Evolutionary conservation across 805 yeast species (phyloP).

Genomic region (Jamesozyma gamospora): DNA sequence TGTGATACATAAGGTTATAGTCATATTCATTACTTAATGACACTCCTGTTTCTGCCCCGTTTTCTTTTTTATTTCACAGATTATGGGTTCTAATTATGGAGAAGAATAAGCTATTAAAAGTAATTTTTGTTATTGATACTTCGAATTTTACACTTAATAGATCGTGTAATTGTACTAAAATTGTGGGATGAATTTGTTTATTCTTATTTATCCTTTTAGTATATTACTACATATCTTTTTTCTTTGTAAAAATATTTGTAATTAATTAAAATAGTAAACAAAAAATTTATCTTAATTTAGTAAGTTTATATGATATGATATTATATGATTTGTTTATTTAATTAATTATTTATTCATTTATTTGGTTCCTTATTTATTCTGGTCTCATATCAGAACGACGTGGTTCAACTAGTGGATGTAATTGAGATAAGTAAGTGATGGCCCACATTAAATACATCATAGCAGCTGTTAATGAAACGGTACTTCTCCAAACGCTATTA

Average conservation of each 20-base stretch:
- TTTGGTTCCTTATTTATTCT: conserved; percentile 41
- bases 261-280: too few relatives aligned
- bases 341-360: too few relatives aligned
- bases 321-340: background rate
- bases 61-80: conserved; percentile 36
- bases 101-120: conserved; percentile 43
- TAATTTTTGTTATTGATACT: conserved; percentile 34
- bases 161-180: conserved; percentile 1
- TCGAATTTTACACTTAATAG: conserved; percentile 16
- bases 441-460: conserved; percentile 91
- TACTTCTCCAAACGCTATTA: conserved; percentile 57
- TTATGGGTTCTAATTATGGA: conserved; percentile 52
- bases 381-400: conserved; percentile 85
- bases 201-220: background rate
- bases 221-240: background rate
- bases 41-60: conserved; percentile 61
- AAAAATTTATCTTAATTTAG: too few relatives aligned
- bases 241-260: too few relatives aligned
- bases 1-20: conserved; percentile 1
- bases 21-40: background rate
- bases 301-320: conserved; percentile 10
- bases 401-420: conserved; percentile 87
- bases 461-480: conserved; percentile 54
- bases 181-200: background rate
- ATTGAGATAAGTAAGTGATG: conserved; percentile 71